These are phyloP conservation scores for Amborella trichopoda DNA, from an alignment of 164 flowering plant genomes.

Conservation along the genomic window DNA sequence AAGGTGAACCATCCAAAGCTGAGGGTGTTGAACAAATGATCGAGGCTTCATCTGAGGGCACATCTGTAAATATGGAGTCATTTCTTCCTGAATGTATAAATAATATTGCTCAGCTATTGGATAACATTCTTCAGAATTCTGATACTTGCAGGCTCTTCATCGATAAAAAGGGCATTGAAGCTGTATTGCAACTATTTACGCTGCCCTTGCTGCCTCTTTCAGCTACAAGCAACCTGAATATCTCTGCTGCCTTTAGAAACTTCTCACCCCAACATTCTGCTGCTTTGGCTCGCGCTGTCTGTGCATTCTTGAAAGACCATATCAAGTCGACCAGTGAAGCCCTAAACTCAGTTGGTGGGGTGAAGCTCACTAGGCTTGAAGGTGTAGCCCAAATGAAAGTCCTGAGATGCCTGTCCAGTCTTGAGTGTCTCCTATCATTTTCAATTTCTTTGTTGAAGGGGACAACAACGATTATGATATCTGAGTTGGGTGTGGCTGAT, in stretches of 20 bases:
- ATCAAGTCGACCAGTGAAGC: constrained; percentile 42
- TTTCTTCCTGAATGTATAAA: constrained; percentile 65
- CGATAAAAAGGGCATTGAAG: constrained; percentile 89
- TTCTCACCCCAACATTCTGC: constrained; percentile 82
- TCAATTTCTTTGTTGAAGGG: constrained; percentile 66
- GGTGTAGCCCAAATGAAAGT: constrained; percentile 31
- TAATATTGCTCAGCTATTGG: constrained; percentile 82
- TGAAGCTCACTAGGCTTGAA: constrained; percentile 43
- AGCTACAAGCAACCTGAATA: constrained; percentile 52
- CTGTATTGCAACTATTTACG: constrained; percentile 62
- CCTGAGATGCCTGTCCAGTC: constrained; percentile 48
- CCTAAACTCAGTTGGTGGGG: constrained; percentile 38
- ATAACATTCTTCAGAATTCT: constrained; percentile 81
- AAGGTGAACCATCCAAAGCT: constrained; percentile 30
- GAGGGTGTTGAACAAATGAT: constrained; percentile 31
- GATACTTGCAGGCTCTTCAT: constrained; percentile 81
- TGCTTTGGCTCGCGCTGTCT: constrained; percentile 62
- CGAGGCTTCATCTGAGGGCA: constrained; percentile 42
- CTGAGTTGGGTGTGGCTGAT: constrained; percentile 71
- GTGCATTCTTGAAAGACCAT: constrained; percentile 63
- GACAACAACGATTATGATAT: constrained; percentile 37
- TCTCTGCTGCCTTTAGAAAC: constrained; percentile 67
- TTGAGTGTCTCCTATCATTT: constrained; percentile 66
- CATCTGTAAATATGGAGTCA: constrained; percentile 30
- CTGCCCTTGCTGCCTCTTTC: constrained; percentile 63